Evolutionary conservation across 2,329 filamentous ascomycete genomes (phyloP).

Genomic region (Colletotrichum shisoi): DNA sequence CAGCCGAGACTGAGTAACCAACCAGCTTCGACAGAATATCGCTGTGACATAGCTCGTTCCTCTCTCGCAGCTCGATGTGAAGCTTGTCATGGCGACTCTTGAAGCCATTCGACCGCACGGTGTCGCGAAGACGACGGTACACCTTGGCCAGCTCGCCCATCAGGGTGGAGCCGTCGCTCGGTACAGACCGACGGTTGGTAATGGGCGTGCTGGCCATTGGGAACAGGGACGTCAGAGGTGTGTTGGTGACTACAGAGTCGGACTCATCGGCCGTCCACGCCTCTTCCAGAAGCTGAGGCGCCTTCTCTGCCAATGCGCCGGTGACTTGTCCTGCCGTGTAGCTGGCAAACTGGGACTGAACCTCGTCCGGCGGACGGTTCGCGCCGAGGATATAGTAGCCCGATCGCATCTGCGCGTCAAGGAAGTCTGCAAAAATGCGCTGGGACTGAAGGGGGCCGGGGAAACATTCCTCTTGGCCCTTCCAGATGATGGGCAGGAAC

Average conservation of each 20-base stretch:
- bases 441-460: conserved; percentile 72
- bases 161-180: conserved; percentile 49
- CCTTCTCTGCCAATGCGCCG: conserved; percentile 52
- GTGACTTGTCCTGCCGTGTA: conserved; percentile 53
- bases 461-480: conserved; percentile 84
- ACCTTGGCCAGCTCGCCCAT: conserved; percentile 65
- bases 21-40: conserved; percentile 72
- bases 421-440: conserved; percentile 71
- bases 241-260: conserved; percentile 49
- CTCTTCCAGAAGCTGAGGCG: conserved; percentile 49
- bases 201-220: conserved; percentile 50
- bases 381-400: conserved; percentile 53
- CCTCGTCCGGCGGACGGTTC: conserved; percentile 47
- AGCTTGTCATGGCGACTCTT: conserved; percentile 49
- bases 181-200: conserved; percentile 48
- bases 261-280: conserved; percentile 54
- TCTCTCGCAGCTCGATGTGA: conserved; percentile 44
- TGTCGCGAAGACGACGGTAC: conserved; percentile 68
- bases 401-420: conserved; percentile 65
- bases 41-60: conserved; percentile 59
- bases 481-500: conserved; percentile 95
- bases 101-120: conserved; percentile 64
- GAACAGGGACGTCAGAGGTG: conserved; percentile 55
- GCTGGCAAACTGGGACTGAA: conserved; percentile 49
- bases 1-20: conserved; percentile 84